These are phyloP conservation scores for Pichia sp. DNA, from an alignment of 1,139 yeast species.

Conservation along the genomic window DNA sequence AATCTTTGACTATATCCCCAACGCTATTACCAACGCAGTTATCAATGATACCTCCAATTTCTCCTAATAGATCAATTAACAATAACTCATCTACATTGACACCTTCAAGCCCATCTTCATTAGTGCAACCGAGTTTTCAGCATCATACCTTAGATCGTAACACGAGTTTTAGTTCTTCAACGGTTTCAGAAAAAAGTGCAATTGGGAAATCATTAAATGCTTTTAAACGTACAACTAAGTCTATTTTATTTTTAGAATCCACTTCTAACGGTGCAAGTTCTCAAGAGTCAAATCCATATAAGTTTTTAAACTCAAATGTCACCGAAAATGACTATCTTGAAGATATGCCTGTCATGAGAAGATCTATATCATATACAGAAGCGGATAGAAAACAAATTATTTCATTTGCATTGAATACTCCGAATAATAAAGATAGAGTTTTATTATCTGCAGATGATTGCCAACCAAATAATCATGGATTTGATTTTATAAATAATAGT, in stretches of 20 bases:
- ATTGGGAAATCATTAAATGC: constrained; percentile 20
- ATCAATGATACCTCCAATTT: not conserved
- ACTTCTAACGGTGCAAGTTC: constrained; percentile 3
- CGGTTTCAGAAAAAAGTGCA: constrained; percentile 19
- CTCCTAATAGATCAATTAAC: constrained; percentile 1
- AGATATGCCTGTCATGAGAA: constrained; percentile 1
- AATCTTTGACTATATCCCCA: not conserved
- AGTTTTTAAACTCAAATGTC: not conserved
- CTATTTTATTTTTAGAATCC: constrained; percentile 23
- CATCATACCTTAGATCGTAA: constrained; percentile 1
- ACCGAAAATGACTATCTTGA: not conserved
- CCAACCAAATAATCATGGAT: too few relatives aligned
- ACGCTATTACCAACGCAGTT: not conserved
- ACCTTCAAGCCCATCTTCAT: constrained; percentile 2
- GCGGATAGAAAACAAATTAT: constrained; percentile 10
- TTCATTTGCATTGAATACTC: constrained; percentile 1
- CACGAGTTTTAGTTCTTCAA: constrained; percentile 10
- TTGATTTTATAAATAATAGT: too few relatives aligned
- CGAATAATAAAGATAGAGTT: not conserved
- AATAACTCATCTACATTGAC: not conserved
- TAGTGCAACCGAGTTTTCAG: not conserved
- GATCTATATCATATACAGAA: constrained; percentile 13
- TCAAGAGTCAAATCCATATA: not conserved
- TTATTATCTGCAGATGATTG: too few relatives aligned
- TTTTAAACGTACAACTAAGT: constrained; percentile 22